These are phyloP conservation scores for Sedum album DNA, from an alignment of 164 flowering plant species.

Conservation along the genomic window DNA sequence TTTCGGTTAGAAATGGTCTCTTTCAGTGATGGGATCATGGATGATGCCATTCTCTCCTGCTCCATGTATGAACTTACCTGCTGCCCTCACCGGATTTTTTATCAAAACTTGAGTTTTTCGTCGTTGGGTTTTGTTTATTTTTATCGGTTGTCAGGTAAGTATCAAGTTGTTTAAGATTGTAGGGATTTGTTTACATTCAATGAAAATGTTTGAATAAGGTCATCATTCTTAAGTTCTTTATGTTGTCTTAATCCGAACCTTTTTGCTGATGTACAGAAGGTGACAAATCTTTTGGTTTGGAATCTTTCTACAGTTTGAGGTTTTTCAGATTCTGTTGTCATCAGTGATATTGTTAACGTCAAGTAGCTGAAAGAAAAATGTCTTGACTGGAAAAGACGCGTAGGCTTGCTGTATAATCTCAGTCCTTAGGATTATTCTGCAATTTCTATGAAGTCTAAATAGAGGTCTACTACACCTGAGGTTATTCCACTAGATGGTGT, in stretches of 20 bases:
- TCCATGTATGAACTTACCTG: not conserved
- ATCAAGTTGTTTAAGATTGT: not conserved
- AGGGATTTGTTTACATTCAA: not conserved
- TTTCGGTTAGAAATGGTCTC: not conserved
- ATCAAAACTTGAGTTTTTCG: not conserved
- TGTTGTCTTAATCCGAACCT: not conserved
- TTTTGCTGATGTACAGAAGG: not conserved
- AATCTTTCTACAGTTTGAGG: not conserved
- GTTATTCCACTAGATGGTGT: not conserved
- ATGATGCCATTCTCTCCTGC: conserved; percentile 5
- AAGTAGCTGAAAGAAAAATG: not conserved
- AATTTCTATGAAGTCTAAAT: not conserved
- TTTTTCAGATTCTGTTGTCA: conserved; percentile 3
- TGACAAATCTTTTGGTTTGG: not conserved
- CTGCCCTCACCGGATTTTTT: not conserved
- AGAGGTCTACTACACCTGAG: not conserved
- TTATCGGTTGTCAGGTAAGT: not conserved
- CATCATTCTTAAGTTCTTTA: not conserved
- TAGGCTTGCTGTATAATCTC: not conserved
- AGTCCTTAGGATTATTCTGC: not conserved
- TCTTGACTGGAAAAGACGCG: not conserved
- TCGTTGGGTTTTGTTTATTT: not conserved
- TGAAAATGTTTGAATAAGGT: not conserved
- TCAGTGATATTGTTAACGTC: not conserved
- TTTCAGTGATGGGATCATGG: not conserved